These are phyloP conservation scores for Kwoniella europaea DNA, from an alignment of 768 basidiomycete genomes.

Conservation along the genomic window DNA sequence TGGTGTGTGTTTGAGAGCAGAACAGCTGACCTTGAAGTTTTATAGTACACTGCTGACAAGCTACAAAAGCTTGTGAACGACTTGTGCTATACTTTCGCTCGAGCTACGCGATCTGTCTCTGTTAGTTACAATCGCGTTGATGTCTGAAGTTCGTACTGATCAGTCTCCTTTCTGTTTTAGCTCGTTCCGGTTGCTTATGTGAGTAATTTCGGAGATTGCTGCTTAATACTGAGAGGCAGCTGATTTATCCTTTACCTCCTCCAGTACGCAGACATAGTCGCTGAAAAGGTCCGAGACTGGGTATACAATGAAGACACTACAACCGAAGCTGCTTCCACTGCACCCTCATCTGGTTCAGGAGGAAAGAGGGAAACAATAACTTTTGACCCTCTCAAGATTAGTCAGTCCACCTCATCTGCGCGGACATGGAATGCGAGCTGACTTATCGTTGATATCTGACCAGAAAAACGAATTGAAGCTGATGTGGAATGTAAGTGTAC, in stretches of 20 bases:
- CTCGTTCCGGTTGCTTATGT: conserved; percentile 36
- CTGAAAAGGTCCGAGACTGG: conserved; percentile 22
- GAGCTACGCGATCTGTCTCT: conserved; percentile 42
- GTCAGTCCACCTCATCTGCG: conserved; percentile 2
- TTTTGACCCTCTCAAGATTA: conserved; percentile 37
- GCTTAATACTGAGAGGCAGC: background rate
- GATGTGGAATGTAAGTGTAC: conserved; percentile 12
- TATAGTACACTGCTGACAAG: conserved; percentile 39
- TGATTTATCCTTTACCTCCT: background rate
- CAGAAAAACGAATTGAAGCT: conserved; percentile 43
- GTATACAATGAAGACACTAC: conserved; percentile 26
- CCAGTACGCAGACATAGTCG: conserved; percentile 29
- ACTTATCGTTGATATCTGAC: background rate
- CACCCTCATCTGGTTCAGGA: conserved; percentile 15
- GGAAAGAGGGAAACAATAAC: conserved; percentile 11
- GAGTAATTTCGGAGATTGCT: conserved; percentile 4
- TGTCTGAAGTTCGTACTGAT: background rate
- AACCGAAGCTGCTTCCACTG: conserved; percentile 18
- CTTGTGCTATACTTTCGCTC: conserved; percentile 41
- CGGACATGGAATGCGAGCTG: conserved; percentile 12
- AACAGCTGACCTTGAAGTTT: no score
- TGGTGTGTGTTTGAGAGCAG: background rate
- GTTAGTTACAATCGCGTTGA: conserved; percentile 16
- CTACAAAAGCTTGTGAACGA: conserved; percentile 41
- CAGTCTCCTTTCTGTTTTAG: background rate